These are phyloP conservation scores for Solanum medicagineum DNA, from an alignment of 257 asterid species.

Conservation along the genomic window DNA sequence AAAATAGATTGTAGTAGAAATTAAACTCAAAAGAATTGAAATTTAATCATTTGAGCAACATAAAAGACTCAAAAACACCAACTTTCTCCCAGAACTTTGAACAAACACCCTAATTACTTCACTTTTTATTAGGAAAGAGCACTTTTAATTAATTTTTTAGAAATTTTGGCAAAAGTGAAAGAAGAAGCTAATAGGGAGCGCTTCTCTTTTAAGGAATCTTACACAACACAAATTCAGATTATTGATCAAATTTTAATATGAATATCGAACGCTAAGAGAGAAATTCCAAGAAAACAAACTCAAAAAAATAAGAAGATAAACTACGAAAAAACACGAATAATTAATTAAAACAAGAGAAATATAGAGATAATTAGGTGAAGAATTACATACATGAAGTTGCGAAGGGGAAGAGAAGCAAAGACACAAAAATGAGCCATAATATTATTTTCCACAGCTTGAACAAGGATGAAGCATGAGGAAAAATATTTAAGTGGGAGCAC, in stretches of 20 bases:
- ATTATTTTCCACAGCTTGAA: not conserved
- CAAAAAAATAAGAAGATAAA: not conserved
- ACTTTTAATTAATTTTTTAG: not conserved
- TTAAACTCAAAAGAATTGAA: too few relatives aligned
- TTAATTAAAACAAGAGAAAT: not conserved
- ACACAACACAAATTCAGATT: not conserved
- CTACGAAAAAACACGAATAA: too few relatives aligned
- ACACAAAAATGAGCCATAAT: not conserved
- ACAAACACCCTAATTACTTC: too few relatives aligned
- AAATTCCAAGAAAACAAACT: not conserved
- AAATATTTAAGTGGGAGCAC: not conserved
- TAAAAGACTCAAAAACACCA: not conserved
- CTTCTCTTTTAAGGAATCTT: not conserved
- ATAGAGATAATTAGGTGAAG: not conserved
- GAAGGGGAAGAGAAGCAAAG: not conserved
- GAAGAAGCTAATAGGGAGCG: not conserved
- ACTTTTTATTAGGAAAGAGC: not conserved
- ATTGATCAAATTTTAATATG: not conserved
- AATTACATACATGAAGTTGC: not conserved
- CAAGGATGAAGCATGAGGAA: not conserved
- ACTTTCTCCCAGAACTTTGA: not conserved
- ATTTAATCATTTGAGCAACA: too few relatives aligned
- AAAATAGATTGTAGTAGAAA: too few relatives aligned
- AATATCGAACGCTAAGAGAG: not conserved
- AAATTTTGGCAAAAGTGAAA: not conserved